phyloP scores from a whole-genome alignment of 169 alveolate genomes.

The Ophryocystis elektroscirrha region DNA sequence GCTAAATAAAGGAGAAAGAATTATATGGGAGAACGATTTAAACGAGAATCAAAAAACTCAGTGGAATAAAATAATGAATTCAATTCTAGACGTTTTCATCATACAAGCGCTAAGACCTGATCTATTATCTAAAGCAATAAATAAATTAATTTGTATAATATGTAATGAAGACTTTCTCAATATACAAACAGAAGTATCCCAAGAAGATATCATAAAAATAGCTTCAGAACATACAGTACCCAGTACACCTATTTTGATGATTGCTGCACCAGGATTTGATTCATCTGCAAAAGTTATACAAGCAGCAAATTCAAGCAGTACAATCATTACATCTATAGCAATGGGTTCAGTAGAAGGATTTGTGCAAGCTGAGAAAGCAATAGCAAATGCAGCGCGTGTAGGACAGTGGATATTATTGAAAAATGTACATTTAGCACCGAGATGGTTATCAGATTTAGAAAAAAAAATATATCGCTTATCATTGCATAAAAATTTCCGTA shows the following conservation, averaged over 20 bases:
- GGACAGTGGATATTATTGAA: slow-evolving; percentile 79
- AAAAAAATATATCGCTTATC: slow-evolving; percentile 53
- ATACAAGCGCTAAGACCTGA: too few relatives aligned
- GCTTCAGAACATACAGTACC: slow-evolving; percentile 54
- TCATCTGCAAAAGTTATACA: slow-evolving; percentile 63
- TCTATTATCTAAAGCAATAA: slow-evolving; percentile 24
- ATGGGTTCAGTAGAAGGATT: slow-evolving; percentile 75
- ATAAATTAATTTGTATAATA: slow-evolving; percentile 35
- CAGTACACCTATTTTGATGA: slow-evolving; percentile 55
- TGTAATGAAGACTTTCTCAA: slow-evolving; percentile 45
- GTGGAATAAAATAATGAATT: too few relatives aligned
- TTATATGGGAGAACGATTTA: too few relatives aligned
- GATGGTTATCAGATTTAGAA: slow-evolving; percentile 68
- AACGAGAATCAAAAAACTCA: too few relatives aligned
- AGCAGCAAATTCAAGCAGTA: too few relatives aligned
- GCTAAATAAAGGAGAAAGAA: too few relatives aligned
- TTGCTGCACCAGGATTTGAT: slow-evolving; percentile 78
- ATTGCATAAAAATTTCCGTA: slow-evolving; percentile 53
- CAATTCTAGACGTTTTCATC: too few relatives aligned
- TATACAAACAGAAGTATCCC: slow-evolving; percentile 36
- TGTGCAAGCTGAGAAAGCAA: slow-evolving; percentile 57
- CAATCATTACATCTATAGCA: slow-evolving; percentile 74
- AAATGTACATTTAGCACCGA: slow-evolving; percentile 75
- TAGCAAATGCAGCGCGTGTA: slow-evolving; percentile 45
- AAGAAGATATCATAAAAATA: slow-evolving; percentile 41